Percentiles rank a stretch among this genome's conserved stretches.
These are phyloP conservation scores for Glonium stellatum DNA, from an alignment of 495 filamentous ascomycete species.

Conservation along the genomic window DNA sequence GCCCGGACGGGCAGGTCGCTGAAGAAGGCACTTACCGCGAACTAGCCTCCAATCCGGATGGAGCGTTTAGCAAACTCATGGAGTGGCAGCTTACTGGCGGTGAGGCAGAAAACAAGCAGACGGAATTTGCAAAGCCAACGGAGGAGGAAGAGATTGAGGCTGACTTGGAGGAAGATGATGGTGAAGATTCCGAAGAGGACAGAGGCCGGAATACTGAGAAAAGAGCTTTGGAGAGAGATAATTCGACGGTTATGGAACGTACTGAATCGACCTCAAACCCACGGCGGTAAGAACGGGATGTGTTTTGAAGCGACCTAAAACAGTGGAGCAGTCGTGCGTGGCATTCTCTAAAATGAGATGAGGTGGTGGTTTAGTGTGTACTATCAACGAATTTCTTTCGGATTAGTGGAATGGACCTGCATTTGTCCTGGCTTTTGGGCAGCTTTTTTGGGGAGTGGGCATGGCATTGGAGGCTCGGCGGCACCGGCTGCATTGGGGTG, in stretches of 20 bases:
- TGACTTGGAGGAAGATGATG: slow-evolving; percentile 27
- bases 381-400: not conserved
- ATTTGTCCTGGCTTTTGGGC: not conserved
- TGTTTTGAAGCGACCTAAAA: not conserved
- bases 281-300: not conserved
- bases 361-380: not conserved
- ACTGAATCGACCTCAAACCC: not conserved
- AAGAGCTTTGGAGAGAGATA: slow-evolving; percentile 4
- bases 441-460: not conserved
- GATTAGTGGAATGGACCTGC: not conserved
- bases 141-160: slow-evolving; percentile 39
- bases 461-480: slow-evolving; percentile 1
- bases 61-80: slow-evolving; percentile 91
- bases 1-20: slow-evolving; percentile 75
- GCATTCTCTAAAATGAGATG: not conserved
- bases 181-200: slow-evolving; percentile 14
- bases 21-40: slow-evolving; percentile 79
- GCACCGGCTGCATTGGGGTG: not conserved
- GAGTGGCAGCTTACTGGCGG: slow-evolving; percentile 95
- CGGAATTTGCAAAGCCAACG: slow-evolving; percentile 13
- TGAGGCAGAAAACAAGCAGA: slow-evolving; percentile 13
- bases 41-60: slow-evolving; percentile 60
- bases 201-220: not conserved
- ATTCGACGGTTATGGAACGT: not conserved
- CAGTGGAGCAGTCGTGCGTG: not conserved